Percentiles rank a stretch among this genome's conserved stretches.
phyloP scores from a whole-genome alignment of 2,329 filamentous ascomycete species.

The Diatrype stigma region DNA sequence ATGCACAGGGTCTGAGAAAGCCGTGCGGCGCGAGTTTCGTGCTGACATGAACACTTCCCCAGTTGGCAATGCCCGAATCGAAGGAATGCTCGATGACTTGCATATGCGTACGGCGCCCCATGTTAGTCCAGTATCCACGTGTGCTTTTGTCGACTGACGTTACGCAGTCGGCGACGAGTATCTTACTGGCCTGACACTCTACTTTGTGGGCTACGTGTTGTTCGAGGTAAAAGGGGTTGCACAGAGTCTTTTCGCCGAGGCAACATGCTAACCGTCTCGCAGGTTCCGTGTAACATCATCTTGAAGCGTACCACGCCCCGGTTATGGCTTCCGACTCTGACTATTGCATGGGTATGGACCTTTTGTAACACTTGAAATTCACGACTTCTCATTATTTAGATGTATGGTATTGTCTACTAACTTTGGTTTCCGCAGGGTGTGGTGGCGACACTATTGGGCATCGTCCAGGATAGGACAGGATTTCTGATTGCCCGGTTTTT shows the following conservation, averaged over 20 bases:
- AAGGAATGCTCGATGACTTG: conserved; percentile 49
- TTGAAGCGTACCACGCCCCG: conserved; percentile 56
- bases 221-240: conserved; percentile 40
- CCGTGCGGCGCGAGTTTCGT: neutral
- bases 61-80: conserved; percentile 57
- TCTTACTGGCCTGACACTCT: conserved; percentile 60
- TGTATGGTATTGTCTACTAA: too few relatives aligned
- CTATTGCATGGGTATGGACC: conserved; percentile 40
- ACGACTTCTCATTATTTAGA: too few relatives aligned
- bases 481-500: conserved; percentile 53
- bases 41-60: conserved; percentile 13
- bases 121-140: conserved; percentile 8
- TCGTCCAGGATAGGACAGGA: conserved; percentile 45
- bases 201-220: conserved; percentile 58
- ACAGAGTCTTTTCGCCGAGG: neutral
- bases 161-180: conserved; percentile 55
- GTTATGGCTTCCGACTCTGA: conserved; percentile 55
- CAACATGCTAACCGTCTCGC: conserved; percentile 3
- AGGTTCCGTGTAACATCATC: conserved; percentile 60
- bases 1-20: conserved; percentile 13
- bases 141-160: conserved; percentile 8
- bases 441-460: conserved; percentile 47
- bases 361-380: too few relatives aligned
- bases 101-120: conserved; percentile 45
- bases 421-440: conserved; percentile 30